Conservation (phyloP, 805 yeast genomes). For the Candida boleticola region DNA sequence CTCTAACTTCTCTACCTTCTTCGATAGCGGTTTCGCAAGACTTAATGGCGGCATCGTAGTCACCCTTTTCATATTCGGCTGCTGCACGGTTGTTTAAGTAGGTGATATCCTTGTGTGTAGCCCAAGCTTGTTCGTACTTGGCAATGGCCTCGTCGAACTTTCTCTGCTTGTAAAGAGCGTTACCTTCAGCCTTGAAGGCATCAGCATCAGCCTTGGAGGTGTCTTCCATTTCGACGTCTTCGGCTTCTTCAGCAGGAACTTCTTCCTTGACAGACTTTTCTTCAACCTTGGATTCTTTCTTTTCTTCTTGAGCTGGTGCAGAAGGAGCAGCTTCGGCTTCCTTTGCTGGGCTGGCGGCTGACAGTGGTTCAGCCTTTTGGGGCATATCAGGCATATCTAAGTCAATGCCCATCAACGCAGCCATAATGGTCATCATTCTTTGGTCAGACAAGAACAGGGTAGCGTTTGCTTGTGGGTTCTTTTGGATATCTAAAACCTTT, state of each 20-base stretch:
- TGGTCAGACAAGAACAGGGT: slow-evolving; percentile 74
- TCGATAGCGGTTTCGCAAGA: slow-evolving; percentile 85
- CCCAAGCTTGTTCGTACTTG: slow-evolving; percentile 84
- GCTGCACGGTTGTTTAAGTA: slow-evolving; percentile 96
- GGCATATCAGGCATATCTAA: slow-evolving; percentile 43
- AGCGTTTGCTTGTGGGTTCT: slow-evolving; percentile 74
- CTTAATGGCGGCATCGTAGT: slow-evolving; percentile 76
- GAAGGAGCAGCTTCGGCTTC: slow-evolving; percentile 7
- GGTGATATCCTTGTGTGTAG: slow-evolving; percentile 76
- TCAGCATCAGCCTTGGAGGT: slow-evolving; percentile 55
- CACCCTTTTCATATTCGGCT: slow-evolving; percentile 95
- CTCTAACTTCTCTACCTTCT: slow-evolving; percentile 83
- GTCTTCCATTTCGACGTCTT: slow-evolving; percentile 20
- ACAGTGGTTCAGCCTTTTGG: slow-evolving; percentile 2
- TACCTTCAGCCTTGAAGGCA: slow-evolving; percentile 79
- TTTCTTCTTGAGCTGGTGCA: slow-evolving; percentile 3
- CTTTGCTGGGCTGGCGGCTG: slow-evolving; percentile 11
- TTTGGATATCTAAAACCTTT: slow-evolving; percentile 58
- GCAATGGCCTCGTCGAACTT: slow-evolving; percentile 92
- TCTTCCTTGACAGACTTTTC: slow-evolving; percentile 18
- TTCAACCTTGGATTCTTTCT: slow-evolving; percentile 7
- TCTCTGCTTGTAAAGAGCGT: slow-evolving; percentile 78
- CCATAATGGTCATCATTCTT: slow-evolving; percentile 84
- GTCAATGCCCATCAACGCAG: slow-evolving; percentile 81
- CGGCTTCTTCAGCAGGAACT: slow-evolving; percentile 10